Percentiles rank a stretch among this genome's conserved stretches.
Conservation (phyloP, 2,329 filamentous ascomycete genomes). For the Ceratocystis cubensis region DNA sequence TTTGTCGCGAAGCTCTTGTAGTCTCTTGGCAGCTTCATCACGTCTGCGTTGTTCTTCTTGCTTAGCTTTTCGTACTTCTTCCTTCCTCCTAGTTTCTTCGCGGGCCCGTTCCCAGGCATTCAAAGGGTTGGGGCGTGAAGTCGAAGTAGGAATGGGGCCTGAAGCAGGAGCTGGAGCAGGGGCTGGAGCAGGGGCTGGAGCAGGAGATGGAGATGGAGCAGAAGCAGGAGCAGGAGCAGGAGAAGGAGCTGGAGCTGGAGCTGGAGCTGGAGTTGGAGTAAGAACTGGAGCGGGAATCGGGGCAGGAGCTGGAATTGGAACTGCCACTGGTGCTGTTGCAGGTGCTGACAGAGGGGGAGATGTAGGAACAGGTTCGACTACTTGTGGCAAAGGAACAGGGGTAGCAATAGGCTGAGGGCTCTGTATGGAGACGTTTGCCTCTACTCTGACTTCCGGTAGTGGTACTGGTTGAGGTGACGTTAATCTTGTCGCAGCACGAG, state of each 20-base stretch:
- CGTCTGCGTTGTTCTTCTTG: constrained; percentile 49
- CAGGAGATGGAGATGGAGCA: background rate
- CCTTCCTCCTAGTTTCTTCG: constrained; percentile 51
- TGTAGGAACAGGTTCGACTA: background rate
- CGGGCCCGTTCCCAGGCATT: constrained; percentile 54
- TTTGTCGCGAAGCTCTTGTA: constrained; percentile 45
- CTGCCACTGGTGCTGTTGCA: constrained; percentile 2
- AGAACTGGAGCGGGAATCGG: background rate
- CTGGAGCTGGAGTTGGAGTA: background rate
- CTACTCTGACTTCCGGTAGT: background rate
- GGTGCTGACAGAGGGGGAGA: background rate
- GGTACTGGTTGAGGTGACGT: background rate
- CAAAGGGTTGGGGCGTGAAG: constrained; percentile 10
- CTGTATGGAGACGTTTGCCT: background rate
- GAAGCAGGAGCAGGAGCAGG: background rate
- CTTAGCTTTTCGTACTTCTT: constrained; percentile 49
- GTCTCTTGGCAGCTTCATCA: constrained; percentile 41
- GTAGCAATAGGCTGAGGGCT: background rate
- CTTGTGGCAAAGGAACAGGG: background rate
- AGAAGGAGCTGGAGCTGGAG: background rate
- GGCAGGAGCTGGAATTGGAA: background rate
- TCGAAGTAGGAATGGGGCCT: background rate
- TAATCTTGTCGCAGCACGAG: background rate
- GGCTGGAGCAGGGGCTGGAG: background rate
- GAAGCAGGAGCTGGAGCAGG: background rate